Evolutionary conservation across 2,329 filamentous ascomycete species (phyloP), one percentile per base, ranked within the genome.

Genomic region (Aspergillus terreus): DNA sequence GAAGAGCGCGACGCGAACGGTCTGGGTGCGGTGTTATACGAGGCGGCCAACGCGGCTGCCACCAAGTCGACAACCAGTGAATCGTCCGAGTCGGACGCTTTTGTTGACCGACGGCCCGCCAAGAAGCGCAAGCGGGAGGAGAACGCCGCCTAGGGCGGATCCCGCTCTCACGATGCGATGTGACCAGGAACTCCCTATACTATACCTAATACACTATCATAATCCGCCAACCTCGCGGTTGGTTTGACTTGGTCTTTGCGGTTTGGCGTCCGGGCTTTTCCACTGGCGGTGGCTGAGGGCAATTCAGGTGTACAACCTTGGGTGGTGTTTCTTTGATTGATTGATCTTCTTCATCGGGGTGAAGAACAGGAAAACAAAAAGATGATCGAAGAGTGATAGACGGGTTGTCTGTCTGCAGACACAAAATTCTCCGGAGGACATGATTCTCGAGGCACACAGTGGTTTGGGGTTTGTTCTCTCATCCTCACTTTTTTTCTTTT

Each of bases 1-100:
- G 76, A 78, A 14, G 81, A 84, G n/a, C 63, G 59, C 19, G 86
- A 90, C 55, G 84, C 85, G 52, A 78, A 79, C 60, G 78, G 80
- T 52, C 81, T 90, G 54, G 88, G 90, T 59, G 86, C 86, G 66
- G 87, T 90, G 40, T 82, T 95, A 56, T 95, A 91, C 76, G 87
- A 92, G 70, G 84, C 90, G 50, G 85, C 88, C 25, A 82, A 88
- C 27, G 86, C 88, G 61, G 80, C 88, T 47, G 84, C 87, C 35
- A 85, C 85, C 58, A 88, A 71, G 55, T 70, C 74, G 4, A 75
- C 74, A 1, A 75, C 70, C 27, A 71, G 70, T 60, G 69, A 71
- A 50, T 73, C 71, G 46, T 73, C 71, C 25, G 75, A 76, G 49
- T 68, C 58, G 46, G 66, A 67, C 35, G 55, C 62, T 14, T 65